Percentiles rank a stretch among this genome's conserved stretches.
Evolutionary conservation across 345 rosid genomes (phyloP).

Genomic region (Schrenkiella parvula): DNA sequence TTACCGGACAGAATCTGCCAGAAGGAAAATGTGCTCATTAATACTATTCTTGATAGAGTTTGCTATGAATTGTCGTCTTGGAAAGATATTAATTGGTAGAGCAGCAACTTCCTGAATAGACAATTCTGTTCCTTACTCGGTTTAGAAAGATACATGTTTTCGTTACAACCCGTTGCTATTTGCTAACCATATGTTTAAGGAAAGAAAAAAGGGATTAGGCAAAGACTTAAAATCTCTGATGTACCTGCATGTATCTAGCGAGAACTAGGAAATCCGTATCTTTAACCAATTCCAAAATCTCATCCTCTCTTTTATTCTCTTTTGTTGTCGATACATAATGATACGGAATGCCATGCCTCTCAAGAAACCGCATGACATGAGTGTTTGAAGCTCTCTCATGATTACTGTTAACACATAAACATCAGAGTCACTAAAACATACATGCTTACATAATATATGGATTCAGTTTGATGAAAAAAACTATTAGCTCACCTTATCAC

Average conservation of each 20-base stretch:
- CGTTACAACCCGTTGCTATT: not conserved
- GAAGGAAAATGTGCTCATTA: not conserved
- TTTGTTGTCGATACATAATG: conserved; percentile 53
- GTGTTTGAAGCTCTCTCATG: conserved; percentile 85
- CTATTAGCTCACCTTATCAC: conserved; percentile 63
- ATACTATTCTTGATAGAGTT: not conserved
- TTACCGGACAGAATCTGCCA: conserved; percentile 65
- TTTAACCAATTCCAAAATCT: conserved; percentile 76
- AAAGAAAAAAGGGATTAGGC: not conserved
- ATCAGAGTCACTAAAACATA: not conserved
- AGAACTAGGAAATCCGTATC: conserved; percentile 87
- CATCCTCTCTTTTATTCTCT: conserved; percentile 67
- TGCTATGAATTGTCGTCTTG: not conserved
- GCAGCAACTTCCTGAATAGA: not conserved
- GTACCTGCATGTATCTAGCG: conserved; percentile 99
- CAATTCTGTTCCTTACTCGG: not conserved
- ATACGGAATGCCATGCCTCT: conserved; percentile 82
- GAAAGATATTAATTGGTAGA: not conserved
- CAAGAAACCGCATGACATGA: conserved; percentile 77
- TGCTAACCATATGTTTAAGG: not conserved
- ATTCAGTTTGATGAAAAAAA: not conserved
- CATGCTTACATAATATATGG: not conserved
- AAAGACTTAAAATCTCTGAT: not conserved
- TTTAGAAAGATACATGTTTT: not conserved
- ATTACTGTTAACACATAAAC: conserved; percentile 48